A percentile compares a stretch with the other conserved stretches of the same genome.
Evolutionary conservation across 202 grass and related monocot species (phyloP).

Genomic region (Zizania palustris): DNA sequence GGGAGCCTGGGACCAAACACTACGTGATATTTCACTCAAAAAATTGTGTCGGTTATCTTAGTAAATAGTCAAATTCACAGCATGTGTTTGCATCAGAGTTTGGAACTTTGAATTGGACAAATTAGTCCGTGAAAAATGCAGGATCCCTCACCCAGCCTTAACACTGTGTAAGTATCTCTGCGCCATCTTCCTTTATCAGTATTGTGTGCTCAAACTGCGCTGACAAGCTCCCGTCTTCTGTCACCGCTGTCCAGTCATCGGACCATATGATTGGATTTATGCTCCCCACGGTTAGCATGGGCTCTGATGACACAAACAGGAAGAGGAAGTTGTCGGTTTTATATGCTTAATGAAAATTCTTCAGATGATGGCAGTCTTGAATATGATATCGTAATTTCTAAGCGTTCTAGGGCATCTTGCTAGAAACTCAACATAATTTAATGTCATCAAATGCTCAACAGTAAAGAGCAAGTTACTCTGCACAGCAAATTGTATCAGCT

Average conservation of each 20-base stretch:
- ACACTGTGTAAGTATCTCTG: conserved; percentile 78
- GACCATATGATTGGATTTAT: conserved; percentile 75
- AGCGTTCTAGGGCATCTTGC: neutral
- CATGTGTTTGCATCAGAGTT: conserved; percentile 9
- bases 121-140: conserved; percentile 28
- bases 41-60: neutral
- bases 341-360: neutral
- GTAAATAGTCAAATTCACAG: no score
- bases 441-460: conserved; percentile 3
- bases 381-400: neutral
- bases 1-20: conserved; percentile 19
- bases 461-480: neutral
- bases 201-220: conserved; percentile 93
- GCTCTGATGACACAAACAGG: conserved; percentile 51
- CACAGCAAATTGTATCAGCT: neutral
- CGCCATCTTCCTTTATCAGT: conserved; percentile 73
- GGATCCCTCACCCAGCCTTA: conserved; percentile 20
- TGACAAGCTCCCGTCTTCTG: conserved; percentile 79
- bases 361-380: neutral
- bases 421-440: neutral
- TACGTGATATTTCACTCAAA: neutral
- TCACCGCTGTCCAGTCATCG: conserved; percentile 92
- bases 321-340: neutral
- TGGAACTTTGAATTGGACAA: neutral
- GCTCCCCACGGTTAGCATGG: conserved; percentile 90